These are phyloP conservation scores for Domatiomyces globalis DNA, from an alignment of 2,329 filamentous ascomycete genomes.

Conservation along the genomic window DNA sequence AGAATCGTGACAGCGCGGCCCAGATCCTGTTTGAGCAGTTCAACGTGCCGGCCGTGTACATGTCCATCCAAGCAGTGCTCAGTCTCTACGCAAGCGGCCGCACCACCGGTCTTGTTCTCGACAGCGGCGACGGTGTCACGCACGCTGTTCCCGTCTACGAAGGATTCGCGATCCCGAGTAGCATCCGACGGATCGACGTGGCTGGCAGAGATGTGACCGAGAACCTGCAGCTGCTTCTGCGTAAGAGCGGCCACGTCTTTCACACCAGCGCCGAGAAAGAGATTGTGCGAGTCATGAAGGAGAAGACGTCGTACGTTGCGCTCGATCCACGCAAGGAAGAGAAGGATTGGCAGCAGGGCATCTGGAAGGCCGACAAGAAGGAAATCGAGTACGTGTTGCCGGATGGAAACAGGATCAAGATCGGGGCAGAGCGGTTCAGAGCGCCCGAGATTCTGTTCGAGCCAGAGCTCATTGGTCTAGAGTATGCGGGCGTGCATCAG, in stretches of 20 bases:
- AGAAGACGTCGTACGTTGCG: slow-evolving; percentile 83
- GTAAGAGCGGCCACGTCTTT: slow-evolving; percentile 87
- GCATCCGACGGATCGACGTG: slow-evolving; percentile 89
- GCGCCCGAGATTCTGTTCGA: slow-evolving; percentile 97
- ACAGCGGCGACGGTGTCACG: slow-evolving; percentile 89
- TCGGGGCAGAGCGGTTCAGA: slow-evolving; percentile 86
- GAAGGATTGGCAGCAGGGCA: slow-evolving; percentile 70
- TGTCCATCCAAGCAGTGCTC: slow-evolving; percentile 90
- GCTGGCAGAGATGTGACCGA: slow-evolving; percentile 94
- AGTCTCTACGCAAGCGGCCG: slow-evolving; percentile 91
- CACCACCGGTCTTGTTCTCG: slow-evolving; percentile 89
- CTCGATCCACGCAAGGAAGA: slow-evolving; percentile 85
- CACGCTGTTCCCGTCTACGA: slow-evolving; percentile 97
- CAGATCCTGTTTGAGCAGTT: slow-evolving; percentile 98
- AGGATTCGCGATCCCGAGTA: slow-evolving; percentile 90
- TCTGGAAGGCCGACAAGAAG: slow-evolving; percentile 59
- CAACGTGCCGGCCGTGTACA: slow-evolving; percentile 92
- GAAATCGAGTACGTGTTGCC: slow-evolving; percentile 77
- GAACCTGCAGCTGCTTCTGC: slow-evolving; percentile 74
- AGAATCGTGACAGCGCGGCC: slow-evolving; percentile 89
- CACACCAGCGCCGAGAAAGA: slow-evolving; percentile 98
- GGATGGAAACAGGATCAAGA: slow-evolving; percentile 86
- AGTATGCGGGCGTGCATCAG: slow-evolving; percentile 94
- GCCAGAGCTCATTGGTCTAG: slow-evolving; percentile 87
- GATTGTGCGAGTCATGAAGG: slow-evolving; percentile 94